Evolutionary conservation across 2,329 filamentous ascomycete genomes (phyloP), one percentile per base, ranked within the genome.

Genomic region (Rutstroemia sp.): DNA sequence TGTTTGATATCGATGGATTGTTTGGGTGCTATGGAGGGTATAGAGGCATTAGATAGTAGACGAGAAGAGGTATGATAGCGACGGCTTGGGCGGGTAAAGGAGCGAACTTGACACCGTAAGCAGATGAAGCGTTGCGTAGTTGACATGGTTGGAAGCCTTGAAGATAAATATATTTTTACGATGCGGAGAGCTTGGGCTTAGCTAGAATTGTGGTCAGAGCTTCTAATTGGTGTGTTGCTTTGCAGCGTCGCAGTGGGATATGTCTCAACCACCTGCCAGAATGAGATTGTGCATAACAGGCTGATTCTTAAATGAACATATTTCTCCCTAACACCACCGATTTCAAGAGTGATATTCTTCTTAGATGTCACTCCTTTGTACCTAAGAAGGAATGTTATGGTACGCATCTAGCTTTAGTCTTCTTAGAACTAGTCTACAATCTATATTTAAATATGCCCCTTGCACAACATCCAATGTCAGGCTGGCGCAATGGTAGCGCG

Each of bases 1-100:
- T 94, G 87, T 71, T 89, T 92, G 69, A 95, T 80, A 74, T 96
- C 88, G 63, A 95, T 80, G 48, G 80, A 80, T 25, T 89, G 83
- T 69, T 89, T 92, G 10, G 90, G 91, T 14, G 89, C 91, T 52
- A 81, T 85, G 1, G 87, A 77, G 16, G 54, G 48, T 34, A 37
- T 30, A 17, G 38, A 30, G 17, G 49, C 17, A 34, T 55, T 48
- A n/a, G 53, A n/a, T 21, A n/a, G 52, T 27, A 54, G 39, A 14
- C 17, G 23, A 19, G 52, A 38, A 42, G 52, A 54, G 34, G 39
- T 17, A 42, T 54, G 52, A 27, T 54, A 54, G 23, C 34, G 45
- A 41, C 52, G 52, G 27, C 9, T 34, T 34, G 44, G 45, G 16
- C 17, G 45, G 19, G 51, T 10, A 14, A 55, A 17, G 27, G 53